These are phyloP conservation scores for Solanum pennellii DNA, from an alignment of 257 asterid species.

Conservation along the genomic window DNA sequence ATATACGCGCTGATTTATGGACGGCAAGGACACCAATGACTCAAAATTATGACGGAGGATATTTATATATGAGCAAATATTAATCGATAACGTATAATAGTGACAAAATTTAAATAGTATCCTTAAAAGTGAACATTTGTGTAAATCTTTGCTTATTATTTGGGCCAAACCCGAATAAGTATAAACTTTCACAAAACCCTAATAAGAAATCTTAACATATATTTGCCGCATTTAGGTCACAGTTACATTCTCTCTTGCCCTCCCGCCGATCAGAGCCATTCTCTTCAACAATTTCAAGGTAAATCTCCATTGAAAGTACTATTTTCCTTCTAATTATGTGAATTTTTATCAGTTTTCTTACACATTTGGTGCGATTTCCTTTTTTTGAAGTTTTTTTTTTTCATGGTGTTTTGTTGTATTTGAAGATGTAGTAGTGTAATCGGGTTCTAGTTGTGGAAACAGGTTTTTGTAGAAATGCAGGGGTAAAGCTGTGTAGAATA, in stretches of 20 bases:
- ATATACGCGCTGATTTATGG: too few relatives aligned
- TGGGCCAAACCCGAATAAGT: neutral
- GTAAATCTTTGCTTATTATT: neutral
- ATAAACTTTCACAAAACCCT: neutral
- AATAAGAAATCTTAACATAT: neutral
- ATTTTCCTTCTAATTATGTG: neutral
- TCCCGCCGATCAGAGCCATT: neutral
- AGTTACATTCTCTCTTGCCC: neutral
- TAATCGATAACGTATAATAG: neutral
- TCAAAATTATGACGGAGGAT: too few relatives aligned
- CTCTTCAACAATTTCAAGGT: neutral
- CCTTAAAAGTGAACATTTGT: neutral
- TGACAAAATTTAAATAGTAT: neutral
- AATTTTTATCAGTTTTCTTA: neutral
- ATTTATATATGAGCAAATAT: neutral
- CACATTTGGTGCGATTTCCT: neutral
- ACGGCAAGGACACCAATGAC: accelerated
- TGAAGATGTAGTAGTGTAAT: neutral
- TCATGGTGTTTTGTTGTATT: neutral
- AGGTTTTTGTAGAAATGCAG: neutral
- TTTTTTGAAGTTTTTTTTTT: neutral
- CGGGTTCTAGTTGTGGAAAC: neutral
- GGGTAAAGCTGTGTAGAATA: neutral
- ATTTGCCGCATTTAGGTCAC: neutral
- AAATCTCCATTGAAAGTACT: neutral